Conservation (phyloP, 345 rosid species). For the Toxicodendron radicans region DNA sequence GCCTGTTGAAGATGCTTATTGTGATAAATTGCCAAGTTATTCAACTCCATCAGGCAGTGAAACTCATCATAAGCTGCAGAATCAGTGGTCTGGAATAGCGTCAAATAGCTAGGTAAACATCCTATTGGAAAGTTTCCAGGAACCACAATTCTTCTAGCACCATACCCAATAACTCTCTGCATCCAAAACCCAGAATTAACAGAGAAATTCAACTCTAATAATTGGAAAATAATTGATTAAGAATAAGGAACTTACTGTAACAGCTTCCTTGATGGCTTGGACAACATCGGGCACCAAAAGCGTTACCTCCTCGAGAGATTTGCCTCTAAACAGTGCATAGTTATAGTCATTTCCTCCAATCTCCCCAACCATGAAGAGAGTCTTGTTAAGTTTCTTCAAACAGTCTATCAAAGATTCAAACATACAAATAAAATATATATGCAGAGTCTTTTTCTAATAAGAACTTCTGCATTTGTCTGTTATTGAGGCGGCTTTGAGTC, state of each 20-base stretch:
- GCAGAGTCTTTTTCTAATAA: too few species aligned
- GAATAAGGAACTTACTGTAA: background rate
- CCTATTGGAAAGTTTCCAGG: slow-evolving; percentile 25
- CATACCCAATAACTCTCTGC: slow-evolving; percentile 14
- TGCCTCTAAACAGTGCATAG: slow-evolving; percentile 32
- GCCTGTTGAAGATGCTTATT: slow-evolving; percentile 25
- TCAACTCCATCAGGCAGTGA: slow-evolving; percentile 22
- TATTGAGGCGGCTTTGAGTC: too few species aligned
- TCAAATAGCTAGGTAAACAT: slow-evolving; percentile 6
- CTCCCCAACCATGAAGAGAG: slow-evolving; percentile 39
- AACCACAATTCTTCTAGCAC: slow-evolving; percentile 14
- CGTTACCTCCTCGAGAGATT: slow-evolving; percentile 20
- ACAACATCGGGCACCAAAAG: slow-evolving; percentile 36
- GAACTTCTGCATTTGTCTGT: too few species aligned
- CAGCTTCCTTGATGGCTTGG: slow-evolving; percentile 29
- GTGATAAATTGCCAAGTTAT: slow-evolving; percentile 25
- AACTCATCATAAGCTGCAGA: slow-evolving; percentile 19
- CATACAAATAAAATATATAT: too few species aligned
- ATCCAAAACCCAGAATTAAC: background rate
- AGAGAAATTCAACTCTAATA: background rate
- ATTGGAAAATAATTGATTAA: too few species aligned
- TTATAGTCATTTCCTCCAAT: slow-evolving; percentile 44
- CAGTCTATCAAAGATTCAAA: background rate
- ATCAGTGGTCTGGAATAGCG: background rate
- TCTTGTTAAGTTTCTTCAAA: slow-evolving; percentile 21